phyloP scores from a whole-genome alignment of 441 rosid genomes.

The Jatropha podagrica region DNA sequence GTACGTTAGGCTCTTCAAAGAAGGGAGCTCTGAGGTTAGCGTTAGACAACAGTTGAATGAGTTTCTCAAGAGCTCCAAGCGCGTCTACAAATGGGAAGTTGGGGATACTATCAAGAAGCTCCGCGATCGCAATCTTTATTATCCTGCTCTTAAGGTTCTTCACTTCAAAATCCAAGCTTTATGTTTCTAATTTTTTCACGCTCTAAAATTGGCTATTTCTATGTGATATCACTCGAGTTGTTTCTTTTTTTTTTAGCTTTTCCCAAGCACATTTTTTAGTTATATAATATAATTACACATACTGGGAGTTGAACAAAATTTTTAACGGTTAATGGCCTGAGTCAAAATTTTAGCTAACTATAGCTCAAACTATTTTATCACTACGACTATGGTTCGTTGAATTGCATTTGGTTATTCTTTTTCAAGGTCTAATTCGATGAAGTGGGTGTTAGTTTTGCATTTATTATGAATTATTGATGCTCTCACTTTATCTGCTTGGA shows the following conservation, averaged over 20 bases:
- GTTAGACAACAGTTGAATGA: slow-evolving; percentile 70
- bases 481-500: too few species aligned
- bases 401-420: neutral
- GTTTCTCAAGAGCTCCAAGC: slow-evolving; percentile 79
- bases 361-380: neutral
- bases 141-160: slow-evolving; percentile 84
- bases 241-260: neutral
- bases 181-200: neutral
- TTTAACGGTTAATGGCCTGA: neutral
- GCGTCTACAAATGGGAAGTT: slow-evolving; percentile 94
- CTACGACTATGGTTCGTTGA: neutral
- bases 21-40: slow-evolving; percentile 61
- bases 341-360: neutral
- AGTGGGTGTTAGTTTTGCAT: neutral
- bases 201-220: neutral
- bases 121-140: slow-evolving; percentile 64
- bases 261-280: neutral
- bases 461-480: too few species aligned
- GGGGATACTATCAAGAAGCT: slow-evolving; percentile 88
- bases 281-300: slow-evolving; percentile 1
- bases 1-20: slow-evolving; percentile 64
- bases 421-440: neutral
- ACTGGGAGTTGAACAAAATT: neutral
- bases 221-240: neutral
- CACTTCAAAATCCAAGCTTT: neutral